A percentile compares a stretch with the other conserved stretches of the same genome.
phyloP scores from a whole-genome alignment of 2,329 filamentous ascomycete species.

The Neopestalotiopsis clavispora region DNA sequence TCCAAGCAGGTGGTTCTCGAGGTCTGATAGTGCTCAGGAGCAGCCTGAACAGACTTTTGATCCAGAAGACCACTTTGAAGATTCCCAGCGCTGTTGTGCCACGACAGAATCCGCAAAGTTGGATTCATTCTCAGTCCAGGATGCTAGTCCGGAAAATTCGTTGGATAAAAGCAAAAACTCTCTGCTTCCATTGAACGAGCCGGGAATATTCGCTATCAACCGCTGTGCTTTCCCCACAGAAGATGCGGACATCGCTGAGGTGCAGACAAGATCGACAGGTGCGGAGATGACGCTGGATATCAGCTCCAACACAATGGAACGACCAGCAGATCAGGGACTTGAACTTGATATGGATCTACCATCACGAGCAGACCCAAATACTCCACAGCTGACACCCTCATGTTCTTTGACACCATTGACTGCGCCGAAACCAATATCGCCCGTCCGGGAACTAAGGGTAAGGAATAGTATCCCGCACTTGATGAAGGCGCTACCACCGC shows the following conservation, averaged over 20 bases:
- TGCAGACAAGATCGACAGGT: neutral
- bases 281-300: neutral
- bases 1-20: neutral
- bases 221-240: too few relatives aligned
- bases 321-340: neutral
- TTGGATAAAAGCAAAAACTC: neutral
- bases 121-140: neutral
- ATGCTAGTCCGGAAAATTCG: neutral
- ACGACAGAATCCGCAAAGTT: neutral
- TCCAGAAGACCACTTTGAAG: neutral
- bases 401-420: conserved; percentile 42
- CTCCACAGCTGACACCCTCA: conserved; percentile 32
- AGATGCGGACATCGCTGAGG: neutral
- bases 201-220: too few relatives aligned
- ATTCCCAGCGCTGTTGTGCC: neutral
- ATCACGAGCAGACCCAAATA: conserved; percentile 29
- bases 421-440: conserved; percentile 55
- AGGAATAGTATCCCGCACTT: conserved; percentile 56
- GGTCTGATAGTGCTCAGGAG: neutral
- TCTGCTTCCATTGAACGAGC: too few relatives aligned
- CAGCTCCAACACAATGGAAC: neutral
- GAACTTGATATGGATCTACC: neutral
- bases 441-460: conserved; percentile 47
- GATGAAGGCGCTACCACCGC: conserved; percentile 56
- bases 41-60: neutral